phyloP scores from a whole-genome alignment of 1,284 basidiomycete species.

The Malassezia pachydermatis region DNA sequence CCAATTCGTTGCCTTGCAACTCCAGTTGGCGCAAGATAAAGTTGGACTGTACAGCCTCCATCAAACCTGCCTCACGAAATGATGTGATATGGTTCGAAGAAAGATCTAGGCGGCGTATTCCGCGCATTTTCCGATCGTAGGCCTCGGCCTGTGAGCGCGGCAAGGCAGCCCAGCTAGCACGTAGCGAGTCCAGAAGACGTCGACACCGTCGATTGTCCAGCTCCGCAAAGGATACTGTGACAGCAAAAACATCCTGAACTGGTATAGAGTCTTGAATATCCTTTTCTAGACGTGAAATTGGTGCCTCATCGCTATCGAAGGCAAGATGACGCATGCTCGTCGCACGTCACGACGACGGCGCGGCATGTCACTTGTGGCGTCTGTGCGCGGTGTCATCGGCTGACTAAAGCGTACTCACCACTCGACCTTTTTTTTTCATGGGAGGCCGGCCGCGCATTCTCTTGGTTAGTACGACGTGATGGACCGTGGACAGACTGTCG shows the following conservation, averaged over 20 bases:
- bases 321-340: slow-evolving; percentile 10
- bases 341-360: not conserved
- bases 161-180: not conserved
- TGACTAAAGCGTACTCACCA: too few relatives aligned
- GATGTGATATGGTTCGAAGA: slow-evolving; percentile 15
- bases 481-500: slow-evolving; percentile 16
- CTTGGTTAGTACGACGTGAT: not conserved
- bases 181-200: slow-evolving; percentile 1
- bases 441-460: not conserved
- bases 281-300: not conserved
- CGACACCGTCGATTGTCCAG: slow-evolving; percentile 3
- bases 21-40: slow-evolving; percentile 5
- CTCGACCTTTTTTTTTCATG: too few relatives aligned
- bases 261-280: too few relatives aligned
- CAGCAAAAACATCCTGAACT: too few relatives aligned
- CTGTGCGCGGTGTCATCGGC: slow-evolving; percentile 12
- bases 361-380: not conserved
- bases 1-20: slow-evolving; percentile 14
- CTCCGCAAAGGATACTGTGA: slow-evolving; percentile 7
- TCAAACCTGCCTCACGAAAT: slow-evolving; percentile 5
- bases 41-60: not conserved
- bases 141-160: not conserved
- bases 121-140: not conserved
- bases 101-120: slow-evolving; percentile 9
- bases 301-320: slow-evolving; percentile 8